Evolutionary conservation across 2,329 filamentous ascomycete species (phyloP), one percentile per base, ranked within the genome.

Genomic region (Hirsutella minnesotensis): DNA sequence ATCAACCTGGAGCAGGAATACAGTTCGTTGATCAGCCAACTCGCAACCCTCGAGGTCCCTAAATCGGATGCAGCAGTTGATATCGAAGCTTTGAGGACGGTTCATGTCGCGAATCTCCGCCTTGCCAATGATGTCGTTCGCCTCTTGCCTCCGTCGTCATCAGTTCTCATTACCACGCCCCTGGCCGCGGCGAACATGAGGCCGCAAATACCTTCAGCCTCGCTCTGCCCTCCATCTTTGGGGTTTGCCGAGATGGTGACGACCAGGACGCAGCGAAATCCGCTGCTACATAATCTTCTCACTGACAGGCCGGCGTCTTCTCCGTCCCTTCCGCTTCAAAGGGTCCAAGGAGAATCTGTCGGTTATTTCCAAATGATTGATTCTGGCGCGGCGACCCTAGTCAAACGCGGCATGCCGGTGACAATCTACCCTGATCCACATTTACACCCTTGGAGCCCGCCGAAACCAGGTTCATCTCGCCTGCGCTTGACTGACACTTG

Each of bases 1-100:
- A 77, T 98, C 56, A 98, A 98, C 53, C 72, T 98, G 44, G 84
- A 94, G 56, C 88, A 96, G 56, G 90, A 98, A 57, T 95, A 84
- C 51, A 68, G 75, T 1, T 66, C 74, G 21, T 81, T 94, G 39
- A 70, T 77, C 47, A 62, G 72, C 15, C 75, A 87, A 50, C 68
- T 94, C 21, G 54, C 59, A 40, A 53, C 54, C 2, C 52, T 53
- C 7, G 50, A 57, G 30, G 53, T 53, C 16, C 57, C 53, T 19
- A 48, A 49, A 8, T 49, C 67, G 7, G 16, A 18, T 9, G 53
- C 62, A 33, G 9, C 56, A 63, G 53, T 46, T 48, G 41, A 46
- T 49, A 41, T 22, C 47, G 43, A 41, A 18, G 56, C 41, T 47
- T 54, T 46, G 24, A 58, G 56, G 10, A 62, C 65, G 13, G 51